These are phyloP conservation scores for Pterocarpus santalinus DNA, from an alignment of 306 rosid species.

Conservation along the genomic window DNA sequence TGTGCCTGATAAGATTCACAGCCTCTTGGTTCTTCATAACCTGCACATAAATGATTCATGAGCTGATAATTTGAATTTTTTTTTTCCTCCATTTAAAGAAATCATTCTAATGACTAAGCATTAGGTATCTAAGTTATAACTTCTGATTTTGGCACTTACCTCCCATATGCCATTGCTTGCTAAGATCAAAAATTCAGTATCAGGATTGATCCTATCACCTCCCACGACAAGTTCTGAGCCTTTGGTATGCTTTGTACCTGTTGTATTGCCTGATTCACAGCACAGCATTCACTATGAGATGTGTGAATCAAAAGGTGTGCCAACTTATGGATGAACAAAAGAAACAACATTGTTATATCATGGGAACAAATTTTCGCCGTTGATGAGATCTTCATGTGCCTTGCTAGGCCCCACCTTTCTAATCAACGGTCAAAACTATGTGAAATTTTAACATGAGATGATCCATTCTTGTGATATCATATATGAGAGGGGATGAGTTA, in stretches of 20 bases:
- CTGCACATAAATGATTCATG: conserved; percentile 48
- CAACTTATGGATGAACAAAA: neutral
- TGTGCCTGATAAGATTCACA: conserved; percentile 77
- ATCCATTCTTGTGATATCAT: too few species aligned
- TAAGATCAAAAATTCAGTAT: conserved; percentile 76
- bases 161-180: conserved; percentile 92
- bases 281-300: conserved; percentile 32
- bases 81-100: neutral
- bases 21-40: conserved; percentile 92
- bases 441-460: too few species aligned
- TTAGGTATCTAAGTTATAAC: neutral
- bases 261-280: conserved; percentile 42
- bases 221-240: conserved; percentile 69
- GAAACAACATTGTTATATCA: neutral
- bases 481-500: too few species aligned
- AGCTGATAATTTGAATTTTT: neutral
- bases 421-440: too few species aligned
- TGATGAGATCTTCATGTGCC: too few species aligned
- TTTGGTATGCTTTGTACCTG: conserved; percentile 41
- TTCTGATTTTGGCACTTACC: conserved; percentile 51
- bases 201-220: conserved; percentile 57
- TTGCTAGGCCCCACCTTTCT: too few species aligned
- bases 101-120: neutral
- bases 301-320: conserved; percentile 25
- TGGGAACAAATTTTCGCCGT: too few species aligned